A percentile compares a stretch with the other conserved stretches of the same genome.
These are phyloP conservation scores for Papiliotrema terrestris DNA, from an alignment of 1,284 basidiomycete genomes.

Conservation along the genomic window DNA sequence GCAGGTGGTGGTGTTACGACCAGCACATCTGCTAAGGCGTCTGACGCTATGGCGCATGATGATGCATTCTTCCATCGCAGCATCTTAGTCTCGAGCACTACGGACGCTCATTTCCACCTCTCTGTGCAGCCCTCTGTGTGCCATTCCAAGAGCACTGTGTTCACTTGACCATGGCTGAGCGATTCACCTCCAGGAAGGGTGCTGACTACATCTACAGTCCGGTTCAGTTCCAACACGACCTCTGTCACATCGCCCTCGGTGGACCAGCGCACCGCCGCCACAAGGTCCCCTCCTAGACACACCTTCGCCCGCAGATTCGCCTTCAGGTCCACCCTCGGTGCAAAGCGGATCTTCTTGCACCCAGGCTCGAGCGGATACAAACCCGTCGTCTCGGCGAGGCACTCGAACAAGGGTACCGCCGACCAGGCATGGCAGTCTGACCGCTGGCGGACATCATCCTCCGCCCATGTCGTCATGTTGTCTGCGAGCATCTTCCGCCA, in stretches of 20 bases:
- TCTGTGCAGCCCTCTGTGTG: too few species aligned
- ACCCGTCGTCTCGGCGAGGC: conserved; percentile 25
- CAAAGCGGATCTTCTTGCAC: conserved; percentile 13
- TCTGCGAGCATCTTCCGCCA: conserved; percentile 26
- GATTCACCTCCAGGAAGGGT: not conserved
- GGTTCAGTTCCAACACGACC: not conserved
- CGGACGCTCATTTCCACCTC: too few species aligned
- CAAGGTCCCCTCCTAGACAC: conserved; percentile 16
- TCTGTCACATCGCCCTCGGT: not conserved
- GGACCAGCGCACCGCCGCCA: conserved; percentile 18
- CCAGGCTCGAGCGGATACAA: conserved; percentile 18
- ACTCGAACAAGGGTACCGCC: conserved; percentile 27
- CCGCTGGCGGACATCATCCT: conserved; percentile 30
- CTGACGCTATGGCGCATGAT: too few species aligned
- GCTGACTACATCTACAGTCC: not conserved
- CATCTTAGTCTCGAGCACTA: too few species aligned
- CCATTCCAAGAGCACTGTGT: too few species aligned
- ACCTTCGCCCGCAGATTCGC: conserved; percentile 14
- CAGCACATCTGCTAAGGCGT: too few species aligned
- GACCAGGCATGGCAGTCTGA: conserved; percentile 37
- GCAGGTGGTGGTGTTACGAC: too few species aligned
- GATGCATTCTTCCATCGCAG: too few species aligned
- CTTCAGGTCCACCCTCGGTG: conserved; percentile 13
- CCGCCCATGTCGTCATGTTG: conserved; percentile 29
- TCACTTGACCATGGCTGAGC: too few species aligned